Percentiles rank a stretch among this genome's conserved stretches.
These are phyloP conservation scores for Xerocomellus intermedius DNA, from an alignment of 768 basidiomycete genomes.

Conservation along the genomic window DNA sequence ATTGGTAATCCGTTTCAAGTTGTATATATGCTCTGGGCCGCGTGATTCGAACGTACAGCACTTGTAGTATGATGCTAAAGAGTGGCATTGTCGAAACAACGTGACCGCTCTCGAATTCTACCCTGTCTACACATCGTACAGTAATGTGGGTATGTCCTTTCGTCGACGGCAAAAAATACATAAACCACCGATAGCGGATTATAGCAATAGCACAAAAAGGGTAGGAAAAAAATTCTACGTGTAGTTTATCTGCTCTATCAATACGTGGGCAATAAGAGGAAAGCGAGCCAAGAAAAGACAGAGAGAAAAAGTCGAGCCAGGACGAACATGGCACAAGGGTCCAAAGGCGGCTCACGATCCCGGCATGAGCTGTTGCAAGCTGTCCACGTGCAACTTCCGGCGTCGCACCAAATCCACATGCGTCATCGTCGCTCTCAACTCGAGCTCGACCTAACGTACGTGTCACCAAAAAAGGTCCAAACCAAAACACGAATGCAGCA, in stretches of 20 bases:
- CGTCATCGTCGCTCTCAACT: slow-evolving; percentile 50
- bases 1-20: background rate
- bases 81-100: no score
- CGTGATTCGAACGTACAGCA: no score
- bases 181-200: background rate
- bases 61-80: no score
- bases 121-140: background rate
- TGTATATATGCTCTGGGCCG: no score
- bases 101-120: background rate
- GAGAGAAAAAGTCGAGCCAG: no score
- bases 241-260: slow-evolving; percentile 15
- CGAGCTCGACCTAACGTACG: slow-evolving; percentile 48
- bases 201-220: background rate
- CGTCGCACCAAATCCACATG: slow-evolving; percentile 58
- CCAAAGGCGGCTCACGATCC: background rate
- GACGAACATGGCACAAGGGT: background rate
- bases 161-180: background rate
- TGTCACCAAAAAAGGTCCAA: background rate
- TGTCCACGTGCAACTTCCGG: slow-evolving; percentile 50
- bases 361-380: slow-evolving; percentile 42
- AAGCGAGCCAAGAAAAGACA: background rate
- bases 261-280: background rate
- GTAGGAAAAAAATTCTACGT: background rate
- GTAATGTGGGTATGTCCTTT: slow-evolving; percentile 4
- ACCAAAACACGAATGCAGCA: background rate